Evolutionary conservation across 768 basidiomycete genomes (phyloP), one percentile per base, ranked within the genome.

Genomic region (Lactarius hatsudake): DNA sequence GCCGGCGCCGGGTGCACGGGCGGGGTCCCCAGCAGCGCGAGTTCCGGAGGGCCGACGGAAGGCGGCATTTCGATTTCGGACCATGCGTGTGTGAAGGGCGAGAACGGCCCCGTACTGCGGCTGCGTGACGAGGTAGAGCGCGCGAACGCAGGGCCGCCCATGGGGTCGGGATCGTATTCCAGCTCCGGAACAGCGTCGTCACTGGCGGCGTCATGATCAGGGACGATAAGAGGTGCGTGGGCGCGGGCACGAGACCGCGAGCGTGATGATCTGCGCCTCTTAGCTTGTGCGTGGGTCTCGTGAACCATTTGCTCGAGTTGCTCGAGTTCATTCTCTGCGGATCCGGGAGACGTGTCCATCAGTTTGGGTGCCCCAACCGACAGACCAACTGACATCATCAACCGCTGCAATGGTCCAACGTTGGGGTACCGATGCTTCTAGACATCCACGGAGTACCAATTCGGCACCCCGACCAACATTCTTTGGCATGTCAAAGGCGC

Each of bases 371-470:
- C 81, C 86, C 85, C 85, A 90, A 13, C 91, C 91, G 65, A 93
- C 84, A 55, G 85, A 87, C 90, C 91, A 93, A 2, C 89, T 88
- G 8, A 87, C 82, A 61, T 91, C 88, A 69, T 91, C 90, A 36
- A 97, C 87, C 79, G 86, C 86, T 8, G 82, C 82, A 67, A 95
- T 87, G n/a, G 83, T 85, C 95, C 93, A 96, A 5, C 96, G 83
- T 28, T 79, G 79, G 0, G 75, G 70, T 13, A 86, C 80, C 34
- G 85, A 82, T 34, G 81, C 83, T 65, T 93, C 86, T 30, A 98
- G 79, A 74, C 95, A 97, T 1, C 96, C 96, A 56, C 79, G 78
- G 48, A 98, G 80, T 10, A 96, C 87, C 55, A 82, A 82, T 73
- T 87, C 85, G 3, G 87, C 86, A 9, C 86, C 85, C 57, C 82